Percentiles rank a stretch among this genome's conserved stretches.
phyloP scores from a whole-genome alignment of 2,329 filamentous ascomycete species.

The Colletotrichum gigasporum region DNA sequence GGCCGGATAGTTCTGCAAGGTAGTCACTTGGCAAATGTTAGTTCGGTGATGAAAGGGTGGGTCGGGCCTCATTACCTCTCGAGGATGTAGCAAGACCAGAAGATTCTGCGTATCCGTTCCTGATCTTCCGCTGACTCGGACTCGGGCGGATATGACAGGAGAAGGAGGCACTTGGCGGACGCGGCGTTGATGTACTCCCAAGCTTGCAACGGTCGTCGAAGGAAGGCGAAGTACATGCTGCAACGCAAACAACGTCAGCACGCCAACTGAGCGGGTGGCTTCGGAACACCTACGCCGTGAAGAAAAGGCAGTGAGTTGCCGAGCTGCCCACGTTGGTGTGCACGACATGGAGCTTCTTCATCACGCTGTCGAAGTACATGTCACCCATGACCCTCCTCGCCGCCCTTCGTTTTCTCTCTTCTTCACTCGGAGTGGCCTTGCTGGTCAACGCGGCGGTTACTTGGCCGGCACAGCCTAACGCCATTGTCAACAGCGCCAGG shows the following conservation, averaged over 20 bases:
- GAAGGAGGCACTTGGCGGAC: slow-evolving; percentile 58
- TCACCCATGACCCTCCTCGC: slow-evolving; percentile 48
- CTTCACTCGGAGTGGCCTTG: slow-evolving; percentile 26
- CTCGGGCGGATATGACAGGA: slow-evolving; percentile 53
- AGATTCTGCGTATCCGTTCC: slow-evolving; percentile 60
- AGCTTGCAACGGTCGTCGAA: slow-evolving; percentile 59
- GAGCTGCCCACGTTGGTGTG: slow-evolving; percentile 56
- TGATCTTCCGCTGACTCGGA: slow-evolving; percentile 49
- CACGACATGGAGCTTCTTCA: slow-evolving; percentile 55
- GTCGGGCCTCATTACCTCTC: slow-evolving; percentile 49
- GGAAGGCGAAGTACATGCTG: slow-evolving; percentile 59
- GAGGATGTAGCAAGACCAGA: slow-evolving; percentile 65
- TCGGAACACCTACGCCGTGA: slow-evolving; percentile 52
- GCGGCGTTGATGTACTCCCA: slow-evolving; percentile 61
- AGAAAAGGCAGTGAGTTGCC: slow-evolving; percentile 60
- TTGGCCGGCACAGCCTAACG: slow-evolving; percentile 56
- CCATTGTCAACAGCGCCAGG: slow-evolving; percentile 56
- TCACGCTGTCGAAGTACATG: slow-evolving; percentile 55
- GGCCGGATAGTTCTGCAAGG: slow-evolving; percentile 59
- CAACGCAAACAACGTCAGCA: not conserved
- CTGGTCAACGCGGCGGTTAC: slow-evolving; percentile 43
- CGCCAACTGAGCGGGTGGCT: not conserved
- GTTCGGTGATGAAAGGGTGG: not conserved
- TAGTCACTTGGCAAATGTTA: slow-evolving; percentile 50
- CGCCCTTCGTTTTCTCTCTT: slow-evolving; percentile 41